A percentile compares a stretch with the other conserved stretches of the same genome.
phyloP scores from a whole-genome alignment of 805 yeast species.

The Candida maris region DNA sequence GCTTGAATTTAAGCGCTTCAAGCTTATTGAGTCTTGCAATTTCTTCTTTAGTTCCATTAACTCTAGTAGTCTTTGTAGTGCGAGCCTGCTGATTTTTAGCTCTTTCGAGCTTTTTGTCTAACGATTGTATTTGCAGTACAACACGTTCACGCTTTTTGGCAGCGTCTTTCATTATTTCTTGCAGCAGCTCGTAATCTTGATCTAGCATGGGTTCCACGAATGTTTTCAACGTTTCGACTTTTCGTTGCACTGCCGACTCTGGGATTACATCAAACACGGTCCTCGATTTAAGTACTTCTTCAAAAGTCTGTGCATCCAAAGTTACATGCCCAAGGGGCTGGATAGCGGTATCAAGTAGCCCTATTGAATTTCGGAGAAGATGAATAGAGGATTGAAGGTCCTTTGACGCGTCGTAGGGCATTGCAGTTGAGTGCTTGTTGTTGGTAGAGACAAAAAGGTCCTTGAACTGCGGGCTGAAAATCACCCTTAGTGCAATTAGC shows the following conservation, averaged over 20 bases:
- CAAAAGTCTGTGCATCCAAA: constrained; percentile 37
- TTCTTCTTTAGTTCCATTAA: constrained; percentile 25
- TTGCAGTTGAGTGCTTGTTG: too few relatives aligned
- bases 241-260: constrained; percentile 41
- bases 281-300: constrained; percentile 39
- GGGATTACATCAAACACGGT: constrained; percentile 51
- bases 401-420: constrained; percentile 11
- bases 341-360: constrained; percentile 12
- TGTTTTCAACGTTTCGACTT: constrained; percentile 34
- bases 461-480: too few relatives aligned
- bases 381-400: constrained; percentile 17
- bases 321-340: constrained; percentile 26
- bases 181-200: constrained; percentile 29
- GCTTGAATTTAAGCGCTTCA: constrained; percentile 12
- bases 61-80: constrained; percentile 33
- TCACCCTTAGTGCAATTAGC: too few relatives aligned
- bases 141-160: constrained; percentile 37
- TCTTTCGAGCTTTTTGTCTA: constrained; percentile 27
- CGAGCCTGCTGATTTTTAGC: constrained; percentile 43
- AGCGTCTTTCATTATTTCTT: constrained; percentile 29
- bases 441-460: too few relatives aligned
- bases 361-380: constrained; percentile 17
- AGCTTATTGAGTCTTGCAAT: constrained; percentile 18
- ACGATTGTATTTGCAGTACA: constrained; percentile 18
- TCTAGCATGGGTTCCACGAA: constrained; percentile 42